Percentiles rank a stretch among this genome's conserved stretches.
phyloP scores from a whole-genome alignment of 208 protist species.

The Entamoeba moshkovskii region DNA sequence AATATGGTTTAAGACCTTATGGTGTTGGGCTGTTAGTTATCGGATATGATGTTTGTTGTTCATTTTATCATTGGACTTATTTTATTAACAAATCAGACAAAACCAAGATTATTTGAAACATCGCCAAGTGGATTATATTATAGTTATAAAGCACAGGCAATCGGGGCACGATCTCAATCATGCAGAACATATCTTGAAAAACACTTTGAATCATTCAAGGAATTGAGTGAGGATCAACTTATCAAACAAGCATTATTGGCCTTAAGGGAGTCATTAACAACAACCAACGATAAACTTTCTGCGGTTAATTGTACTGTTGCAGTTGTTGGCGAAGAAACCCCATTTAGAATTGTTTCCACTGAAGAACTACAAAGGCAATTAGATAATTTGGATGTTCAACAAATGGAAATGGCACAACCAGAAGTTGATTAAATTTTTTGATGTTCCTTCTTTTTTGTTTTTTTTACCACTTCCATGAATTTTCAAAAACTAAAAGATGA shows the following conservation, averaged over 20 bases:
- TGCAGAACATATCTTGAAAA: conserved; percentile 25
- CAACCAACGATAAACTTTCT: conserved; percentile 69
- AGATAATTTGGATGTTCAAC: too few relatives aligned
- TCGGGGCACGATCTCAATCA: conserved; percentile 15
- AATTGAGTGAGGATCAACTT: background rate
- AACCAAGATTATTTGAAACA: conserved; percentile 19
- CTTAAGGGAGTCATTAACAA: background rate
- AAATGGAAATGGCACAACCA: too few relatives aligned
- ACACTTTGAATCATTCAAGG: conserved; percentile 9
- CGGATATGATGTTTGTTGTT: conserved; percentile 27
- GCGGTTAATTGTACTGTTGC: conserved; percentile 85
- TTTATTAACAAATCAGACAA: conserved; percentile 77
- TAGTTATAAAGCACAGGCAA: conserved; percentile 6
- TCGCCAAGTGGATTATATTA: conserved; percentile 17
- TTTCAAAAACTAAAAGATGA: too few relatives aligned
- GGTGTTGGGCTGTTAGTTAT: conserved; percentile 21
- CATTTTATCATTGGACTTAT: too few relatives aligned
- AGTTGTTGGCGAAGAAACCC: conserved; percentile 20
- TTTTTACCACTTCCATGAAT: too few relatives aligned
- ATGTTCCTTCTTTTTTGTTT: too few relatives aligned
- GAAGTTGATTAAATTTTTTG: too few relatives aligned
- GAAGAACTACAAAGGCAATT: too few relatives aligned
- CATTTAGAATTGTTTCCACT: too few relatives aligned
- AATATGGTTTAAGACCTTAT: conserved; percentile 12
- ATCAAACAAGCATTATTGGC: conserved; percentile 1